Evolutionary conservation across 495 filamentous ascomycete genomes (phyloP), one percentile per base, ranked within the genome.

Genomic region (Aspergillus hancockii): DNA sequence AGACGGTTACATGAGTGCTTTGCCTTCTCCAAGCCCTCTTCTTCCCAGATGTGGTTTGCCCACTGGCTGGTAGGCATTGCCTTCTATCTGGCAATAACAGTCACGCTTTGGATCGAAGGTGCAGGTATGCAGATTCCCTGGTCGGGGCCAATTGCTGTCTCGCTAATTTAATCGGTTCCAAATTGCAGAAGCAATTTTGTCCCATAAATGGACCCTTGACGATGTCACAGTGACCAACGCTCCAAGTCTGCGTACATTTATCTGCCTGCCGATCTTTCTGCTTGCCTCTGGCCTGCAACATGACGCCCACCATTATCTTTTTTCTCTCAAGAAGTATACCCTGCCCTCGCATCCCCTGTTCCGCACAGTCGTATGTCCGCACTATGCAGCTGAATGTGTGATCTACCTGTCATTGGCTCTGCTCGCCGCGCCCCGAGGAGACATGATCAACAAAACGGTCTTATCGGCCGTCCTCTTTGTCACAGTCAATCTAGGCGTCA

Each of bases 41-140:
- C 82, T 2, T 85, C 83, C 12, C 82, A 76, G 61, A 98, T 98
- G 92, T 91, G 87, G 85, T 75, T 92, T 60, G 82, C 81, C 4
- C 91, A 92, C 72, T 97, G 90, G 85, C 49, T 89, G 21, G 70
- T 93, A 3, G 95, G 95, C 1, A 69, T 94, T 19, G 73, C 71
- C 16, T 97, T 91, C 72, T 98, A 98, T 71, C 63, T 88, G 16
- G 76, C 75, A 32, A 85, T 88, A 55, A 82, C 85, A 23, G 73
- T 97, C 54, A 81, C 89, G 3, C 75, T 96, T 34, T 97, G 93
- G 94, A 82, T 96, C 54, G 92, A 97, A 70, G 92, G 90, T 23
- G 82, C 87, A 54, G 78, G 92, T 93, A 77, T 59, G 81, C 67
- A 31, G 18, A 8, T 47, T n/a, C 43, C 21, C 4, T 23, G 19